Percentiles rank a stretch among this genome's conserved stretches.
Evolutionary conservation across 495 filamentous ascomycete genomes (phyloP).

Genomic region (Aspergillus incahuasiensis): DNA sequence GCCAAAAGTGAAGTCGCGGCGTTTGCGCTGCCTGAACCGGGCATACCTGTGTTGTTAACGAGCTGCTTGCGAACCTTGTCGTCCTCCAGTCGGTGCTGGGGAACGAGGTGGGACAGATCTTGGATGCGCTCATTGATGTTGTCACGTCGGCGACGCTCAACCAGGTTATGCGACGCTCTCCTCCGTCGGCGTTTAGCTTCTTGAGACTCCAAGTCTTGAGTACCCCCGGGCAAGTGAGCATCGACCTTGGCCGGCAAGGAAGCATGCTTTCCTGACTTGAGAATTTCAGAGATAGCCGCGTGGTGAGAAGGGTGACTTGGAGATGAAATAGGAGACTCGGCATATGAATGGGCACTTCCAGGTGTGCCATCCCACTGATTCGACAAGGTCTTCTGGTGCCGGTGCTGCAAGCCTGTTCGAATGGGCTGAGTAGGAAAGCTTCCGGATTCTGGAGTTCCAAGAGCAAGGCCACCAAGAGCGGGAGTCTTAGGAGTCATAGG

Average conservation of each 20-base stretch:
- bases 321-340: conserved; percentile 76
- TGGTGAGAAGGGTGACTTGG: conserved; percentile 55
- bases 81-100: conserved; percentile 87
- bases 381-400: conserved; percentile 77
- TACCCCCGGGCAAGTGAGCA: conserved; percentile 43
- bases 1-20: conserved; percentile 83
- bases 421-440: conserved; percentile 74
- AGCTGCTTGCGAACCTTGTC: conserved; percentile 95
- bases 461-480: conserved; percentile 51
- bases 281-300: conserved; percentile 62
- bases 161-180: conserved; percentile 91
- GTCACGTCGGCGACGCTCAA: conserved; percentile 89
- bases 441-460: conserved; percentile 61
- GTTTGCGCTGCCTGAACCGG: conserved; percentile 70
- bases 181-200: conserved; percentile 89
- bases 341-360: conserved; percentile 70
- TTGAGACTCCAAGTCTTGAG: conserved; percentile 62
- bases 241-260: conserved; percentile 69
- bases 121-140: conserved; percentile 99
- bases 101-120: conserved; percentile 89
- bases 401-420: conserved; percentile 54
- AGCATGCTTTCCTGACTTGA: conserved; percentile 64
- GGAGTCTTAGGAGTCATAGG: conserved; percentile 78
- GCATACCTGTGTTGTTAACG: conserved; percentile 81
- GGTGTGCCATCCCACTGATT: conserved; percentile 80